These are phyloP conservation scores for Xylaria sp. DNA, from an alignment of 2,329 filamentous ascomycete species.

Conservation along the genomic window DNA sequence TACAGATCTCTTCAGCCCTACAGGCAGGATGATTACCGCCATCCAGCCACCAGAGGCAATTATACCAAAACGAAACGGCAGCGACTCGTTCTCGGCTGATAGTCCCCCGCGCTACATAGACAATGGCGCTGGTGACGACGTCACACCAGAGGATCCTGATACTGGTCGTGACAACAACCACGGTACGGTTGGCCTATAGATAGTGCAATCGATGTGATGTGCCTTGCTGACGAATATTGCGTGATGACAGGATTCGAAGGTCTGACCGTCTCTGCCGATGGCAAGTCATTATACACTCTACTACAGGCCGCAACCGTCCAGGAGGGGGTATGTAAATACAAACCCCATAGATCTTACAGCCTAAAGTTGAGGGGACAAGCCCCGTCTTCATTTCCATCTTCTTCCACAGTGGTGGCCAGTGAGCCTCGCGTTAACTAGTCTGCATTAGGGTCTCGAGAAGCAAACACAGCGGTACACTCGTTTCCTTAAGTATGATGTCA, in stretches of 20 bases:
- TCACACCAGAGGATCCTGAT: conserved; percentile 64
- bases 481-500: conserved; percentile 72
- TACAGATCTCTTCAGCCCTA: conserved; percentile 58
- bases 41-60: conserved; percentile 73
- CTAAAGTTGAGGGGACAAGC: too few relatives aligned
- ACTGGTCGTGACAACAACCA: conserved; percentile 77
- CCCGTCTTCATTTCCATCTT: too few relatives aligned
- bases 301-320: conserved; percentile 73
- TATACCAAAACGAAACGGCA: conserved; percentile 71
- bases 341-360: neutral
- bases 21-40: conserved; percentile 69
- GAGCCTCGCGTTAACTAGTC: conserved; percentile 7
- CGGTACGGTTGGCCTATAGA: conserved; percentile 46
- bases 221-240: neutral
- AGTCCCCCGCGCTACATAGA: conserved; percentile 69
- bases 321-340: conserved; percentile 60
- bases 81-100: conserved; percentile 70
- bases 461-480: conserved; percentile 67
- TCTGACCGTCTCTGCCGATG: conserved; percentile 69
- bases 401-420: neutral
- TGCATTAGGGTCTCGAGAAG: conserved; percentile 50
- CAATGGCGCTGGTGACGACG: conserved; percentile 55
- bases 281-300: conserved; percentile 71
- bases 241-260: conserved; percentile 68
- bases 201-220: neutral